Conservation (phyloP, 2,329 filamentous ascomycete species). For the Monosporascus sp. region DNA sequence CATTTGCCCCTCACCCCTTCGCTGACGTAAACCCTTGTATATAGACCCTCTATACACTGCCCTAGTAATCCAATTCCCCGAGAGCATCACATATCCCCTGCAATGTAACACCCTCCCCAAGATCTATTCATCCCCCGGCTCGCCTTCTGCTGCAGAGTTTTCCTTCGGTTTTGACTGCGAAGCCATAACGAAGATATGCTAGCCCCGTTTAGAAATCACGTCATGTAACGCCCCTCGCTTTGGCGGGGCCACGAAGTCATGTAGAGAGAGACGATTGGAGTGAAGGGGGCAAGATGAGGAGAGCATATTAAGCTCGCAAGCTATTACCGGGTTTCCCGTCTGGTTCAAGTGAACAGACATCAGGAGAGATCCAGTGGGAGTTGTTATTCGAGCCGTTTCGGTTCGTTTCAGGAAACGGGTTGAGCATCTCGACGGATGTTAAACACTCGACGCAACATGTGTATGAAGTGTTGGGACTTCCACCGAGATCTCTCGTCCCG, state of each 20-base stretch:
- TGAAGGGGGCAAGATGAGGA: slow-evolving; percentile 11
- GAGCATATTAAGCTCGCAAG: slow-evolving; percentile 4
- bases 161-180: slow-evolving; percentile 27
- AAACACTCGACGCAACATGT: background rate
- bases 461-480: background rate
- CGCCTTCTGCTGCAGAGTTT: slow-evolving; percentile 25
- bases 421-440: background rate
- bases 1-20: slow-evolving; percentile 7
- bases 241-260: slow-evolving; percentile 29
- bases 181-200: slow-evolving; percentile 25
- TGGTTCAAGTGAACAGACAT: slow-evolving; percentile 26
- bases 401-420: slow-evolving; percentile 5
- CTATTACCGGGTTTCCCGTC: slow-evolving; percentile 11
- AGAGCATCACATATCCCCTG: slow-evolving; percentile 15
- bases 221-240: slow-evolving; percentile 27
- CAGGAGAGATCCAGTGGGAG: slow-evolving; percentile 6
- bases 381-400: slow-evolving; percentile 1
- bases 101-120: slow-evolving; percentile 10
- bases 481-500: background rate
- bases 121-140: slow-evolving; percentile 14
- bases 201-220: slow-evolving; percentile 26
- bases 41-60: slow-evolving; percentile 22
- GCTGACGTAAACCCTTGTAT: slow-evolving; percentile 24
- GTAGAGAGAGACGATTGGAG: slow-evolving; percentile 23
- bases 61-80: slow-evolving; percentile 27